A percentile compares a stretch with the other conserved stretches of the same genome.
Evolutionary conservation across 768 basidiomycete species (phyloP).

Genomic region (Suillus hirtellus): DNA sequence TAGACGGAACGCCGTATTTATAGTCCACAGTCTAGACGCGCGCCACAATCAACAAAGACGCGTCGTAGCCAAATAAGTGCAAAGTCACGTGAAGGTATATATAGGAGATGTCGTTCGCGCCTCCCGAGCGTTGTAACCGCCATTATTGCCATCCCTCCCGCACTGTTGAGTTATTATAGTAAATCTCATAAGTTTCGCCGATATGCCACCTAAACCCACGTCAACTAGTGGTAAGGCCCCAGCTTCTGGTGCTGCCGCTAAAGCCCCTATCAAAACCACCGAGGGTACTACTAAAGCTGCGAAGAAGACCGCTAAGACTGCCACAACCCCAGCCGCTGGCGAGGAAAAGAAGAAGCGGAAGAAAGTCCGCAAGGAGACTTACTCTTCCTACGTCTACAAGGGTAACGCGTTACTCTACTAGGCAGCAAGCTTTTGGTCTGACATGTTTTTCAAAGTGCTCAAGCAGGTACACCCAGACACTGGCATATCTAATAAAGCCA

Average conservation of each 20-base stretch:
- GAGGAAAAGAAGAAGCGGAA: slow-evolving; percentile 88
- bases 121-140: slow-evolving; percentile 13
- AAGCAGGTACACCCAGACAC: slow-evolving; percentile 99
- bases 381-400: slow-evolving; percentile 92
- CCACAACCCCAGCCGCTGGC: slow-evolving; percentile 55
- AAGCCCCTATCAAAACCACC: slow-evolving; percentile 61
- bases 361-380: slow-evolving; percentile 88
- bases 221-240: slow-evolving; percentile 77
- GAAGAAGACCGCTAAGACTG: slow-evolving; percentile 69
- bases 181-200: slow-evolving; percentile 14
- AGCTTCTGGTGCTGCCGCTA: slow-evolving; percentile 55
- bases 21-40: slow-evolving; percentile 18
- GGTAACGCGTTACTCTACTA: slow-evolving; percentile 42
- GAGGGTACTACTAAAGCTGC: slow-evolving; percentile 61
- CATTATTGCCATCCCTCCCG: slow-evolving; percentile 19
- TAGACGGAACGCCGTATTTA: slow-evolving; percentile 19
- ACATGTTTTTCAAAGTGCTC: slow-evolving; percentile 54
- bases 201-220: slow-evolving; percentile 61
- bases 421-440: slow-evolving; percentile 1
- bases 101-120: slow-evolving; percentile 30
- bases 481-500: slow-evolving; percentile 99
- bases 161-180: not conserved
- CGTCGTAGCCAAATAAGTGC: slow-evolving; percentile 36
- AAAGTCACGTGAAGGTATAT: slow-evolving; percentile 37
- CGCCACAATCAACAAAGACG: slow-evolving; percentile 39